Percentiles rank a stretch among this genome's conserved stretches.
These are phyloP conservation scores for Aspergillus ruber DNA, from an alignment of 2,329 filamentous ascomycete genomes.

Conservation along the genomic window DNA sequence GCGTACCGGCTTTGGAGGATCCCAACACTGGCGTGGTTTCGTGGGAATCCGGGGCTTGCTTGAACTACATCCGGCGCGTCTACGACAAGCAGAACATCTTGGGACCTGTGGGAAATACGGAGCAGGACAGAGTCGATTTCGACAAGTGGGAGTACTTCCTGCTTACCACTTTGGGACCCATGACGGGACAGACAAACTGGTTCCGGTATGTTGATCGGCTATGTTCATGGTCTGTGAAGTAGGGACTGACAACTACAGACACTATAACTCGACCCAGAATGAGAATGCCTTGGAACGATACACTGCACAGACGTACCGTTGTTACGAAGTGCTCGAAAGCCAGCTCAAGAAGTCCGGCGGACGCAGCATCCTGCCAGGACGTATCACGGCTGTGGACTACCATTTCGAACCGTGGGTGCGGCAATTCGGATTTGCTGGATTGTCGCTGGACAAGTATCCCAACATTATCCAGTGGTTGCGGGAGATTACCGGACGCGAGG, in stretches of 20 bases:
- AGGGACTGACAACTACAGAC: neutral
- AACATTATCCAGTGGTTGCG: constrained; percentile 35
- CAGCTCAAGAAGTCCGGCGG: constrained; percentile 36
- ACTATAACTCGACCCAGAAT: constrained; percentile 28
- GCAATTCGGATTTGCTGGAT: constrained; percentile 31
- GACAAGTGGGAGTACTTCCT: constrained; percentile 44
- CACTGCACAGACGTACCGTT: constrained; percentile 35
- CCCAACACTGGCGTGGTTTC: constrained; percentile 32
- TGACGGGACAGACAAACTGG: constrained; percentile 38
- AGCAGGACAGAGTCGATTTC: constrained; percentile 38
- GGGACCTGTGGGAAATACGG: constrained; percentile 24
- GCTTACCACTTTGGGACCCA: constrained; percentile 36
- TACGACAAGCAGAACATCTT: constrained; percentile 39
- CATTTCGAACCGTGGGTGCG: constrained; percentile 31
- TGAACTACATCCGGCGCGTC: constrained; percentile 33
- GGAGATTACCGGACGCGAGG: constrained; percentile 28
- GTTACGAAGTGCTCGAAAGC: constrained; percentile 36
- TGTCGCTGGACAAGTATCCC: constrained; percentile 37
- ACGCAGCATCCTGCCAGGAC: constrained; percentile 31
- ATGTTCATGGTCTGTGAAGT: neutral
- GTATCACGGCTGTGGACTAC: constrained; percentile 34
- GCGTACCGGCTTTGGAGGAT: constrained; percentile 34
- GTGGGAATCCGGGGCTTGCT: constrained; percentile 36
- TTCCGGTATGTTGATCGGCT: constrained; percentile 20
- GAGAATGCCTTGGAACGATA: constrained; percentile 39